These are phyloP conservation scores for Diospyros lotus DNA, from an alignment of 148 eudicot genomes.

Conservation along the genomic window DNA sequence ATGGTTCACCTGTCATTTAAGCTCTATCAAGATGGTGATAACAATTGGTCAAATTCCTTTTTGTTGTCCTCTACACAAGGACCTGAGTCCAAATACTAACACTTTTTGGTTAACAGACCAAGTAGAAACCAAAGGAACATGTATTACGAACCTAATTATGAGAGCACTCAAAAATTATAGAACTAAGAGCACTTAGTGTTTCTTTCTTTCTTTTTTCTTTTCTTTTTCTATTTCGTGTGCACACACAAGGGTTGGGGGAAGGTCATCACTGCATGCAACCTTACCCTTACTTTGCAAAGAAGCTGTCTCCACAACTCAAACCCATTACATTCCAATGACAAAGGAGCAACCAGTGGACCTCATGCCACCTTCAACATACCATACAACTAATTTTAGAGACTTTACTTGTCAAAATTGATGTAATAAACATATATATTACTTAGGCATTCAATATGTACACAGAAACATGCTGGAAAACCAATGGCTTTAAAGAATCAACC, in stretches of 20 bases:
- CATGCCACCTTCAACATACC: not conserved
- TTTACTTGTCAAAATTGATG: not conserved
- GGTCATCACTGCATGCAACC: not conserved
- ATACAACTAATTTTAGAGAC: not conserved
- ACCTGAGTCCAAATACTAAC: not conserved
- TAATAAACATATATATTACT: not conserved
- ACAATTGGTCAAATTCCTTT: no score
- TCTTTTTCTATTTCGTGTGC: no score
- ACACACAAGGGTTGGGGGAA: no score
- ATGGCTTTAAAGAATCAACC: not conserved
- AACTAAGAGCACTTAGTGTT: not conserved
- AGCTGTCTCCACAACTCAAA: no score
- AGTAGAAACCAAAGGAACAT: not conserved
- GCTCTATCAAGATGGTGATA: no score
- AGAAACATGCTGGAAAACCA: not conserved
- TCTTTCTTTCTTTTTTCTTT: no score
- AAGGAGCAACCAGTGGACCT: not conserved
- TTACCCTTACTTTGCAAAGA: no score
- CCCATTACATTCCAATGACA: not conserved
- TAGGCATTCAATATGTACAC: not conserved
- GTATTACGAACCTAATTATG: not conserved
- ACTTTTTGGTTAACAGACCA: not conserved
- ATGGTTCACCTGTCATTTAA: no score
- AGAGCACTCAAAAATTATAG: not conserved
- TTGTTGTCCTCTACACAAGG: no score